Percentiles rank a stretch among this genome's conserved stretches.
These are phyloP conservation scores for Hypoxylon subgilvum DNA, from an alignment of 495 filamentous ascomycete genomes.

Conservation along the genomic window DNA sequence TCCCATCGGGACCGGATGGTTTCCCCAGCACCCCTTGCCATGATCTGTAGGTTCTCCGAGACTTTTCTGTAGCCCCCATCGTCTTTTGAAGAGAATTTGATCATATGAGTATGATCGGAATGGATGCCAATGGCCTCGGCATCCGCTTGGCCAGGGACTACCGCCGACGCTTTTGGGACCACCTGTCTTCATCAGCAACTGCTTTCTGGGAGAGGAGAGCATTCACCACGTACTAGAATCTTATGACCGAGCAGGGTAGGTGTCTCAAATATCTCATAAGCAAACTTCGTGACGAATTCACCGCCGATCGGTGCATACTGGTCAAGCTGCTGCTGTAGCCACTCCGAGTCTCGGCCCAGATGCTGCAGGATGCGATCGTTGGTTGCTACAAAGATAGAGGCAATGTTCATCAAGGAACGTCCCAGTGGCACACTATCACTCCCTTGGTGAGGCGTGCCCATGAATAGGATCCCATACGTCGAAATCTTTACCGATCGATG, in stretches of 20 bases:
- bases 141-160: constrained; percentile 42
- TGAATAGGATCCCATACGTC: constrained; percentile 72
- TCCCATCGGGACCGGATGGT: background rate
- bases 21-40: constrained; percentile 20
- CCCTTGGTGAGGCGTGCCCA: constrained; percentile 68
- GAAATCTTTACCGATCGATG: constrained; percentile 69
- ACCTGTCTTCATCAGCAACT: constrained; percentile 33
- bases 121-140: constrained; percentile 46
- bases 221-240: constrained; percentile 28
- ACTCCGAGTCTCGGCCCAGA: too few relatives aligned
- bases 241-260: constrained; percentile 15
- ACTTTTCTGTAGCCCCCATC: constrained; percentile 40
- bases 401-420: too few relatives aligned
- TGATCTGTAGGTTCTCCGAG: constrained; percentile 34
- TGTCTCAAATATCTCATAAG: background rate
- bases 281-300: too few relatives aligned
- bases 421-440: constrained; percentile 14
- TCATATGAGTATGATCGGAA: constrained; percentile 47
- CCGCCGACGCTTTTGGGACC: constrained; percentile 47
- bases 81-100: constrained; percentile 40
- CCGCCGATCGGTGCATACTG: too few relatives aligned
- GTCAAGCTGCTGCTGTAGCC: too few relatives aligned
- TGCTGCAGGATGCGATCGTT: too few relatives aligned
- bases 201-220: background rate
- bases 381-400: too few relatives aligned